phyloP scores from a whole-genome alignment of 164 flowering plant species.

The Berberis thunbergii region DNA sequence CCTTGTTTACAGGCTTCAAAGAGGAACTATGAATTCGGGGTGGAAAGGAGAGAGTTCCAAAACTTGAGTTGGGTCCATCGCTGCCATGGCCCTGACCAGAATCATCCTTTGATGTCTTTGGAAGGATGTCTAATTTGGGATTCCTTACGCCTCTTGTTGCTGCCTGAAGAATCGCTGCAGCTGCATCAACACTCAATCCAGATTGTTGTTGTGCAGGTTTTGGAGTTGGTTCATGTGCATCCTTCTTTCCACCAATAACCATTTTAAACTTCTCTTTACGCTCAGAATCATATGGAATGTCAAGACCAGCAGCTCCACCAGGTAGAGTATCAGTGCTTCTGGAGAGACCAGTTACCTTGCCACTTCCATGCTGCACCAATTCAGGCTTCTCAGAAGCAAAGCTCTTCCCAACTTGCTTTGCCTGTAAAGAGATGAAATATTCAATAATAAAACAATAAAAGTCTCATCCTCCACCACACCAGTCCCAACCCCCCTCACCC shows the following conservation, averaged over 20 bases:
- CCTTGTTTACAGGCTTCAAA: slow-evolving; percentile 20
- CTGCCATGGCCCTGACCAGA: slow-evolving; percentile 20
- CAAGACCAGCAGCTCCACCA: slow-evolving; percentile 24
- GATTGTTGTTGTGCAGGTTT: slow-evolving; percentile 29
- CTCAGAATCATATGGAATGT: slow-evolving; percentile 46
- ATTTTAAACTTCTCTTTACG: slow-evolving; percentile 87
- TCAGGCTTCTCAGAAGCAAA: slow-evolving; percentile 31
- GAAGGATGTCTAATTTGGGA: slow-evolving; percentile 34
- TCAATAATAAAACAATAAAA: not conserved
- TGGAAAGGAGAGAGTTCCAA: slow-evolving; percentile 17
- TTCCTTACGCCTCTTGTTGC: slow-evolving; percentile 69
- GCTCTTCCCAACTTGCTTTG: slow-evolving; percentile 33
- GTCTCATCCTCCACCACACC: not conserved
- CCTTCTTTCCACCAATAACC: slow-evolving; percentile 81
- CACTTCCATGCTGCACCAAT: slow-evolving; percentile 15
- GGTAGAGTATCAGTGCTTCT: slow-evolving; percentile 30
- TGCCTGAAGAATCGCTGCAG: slow-evolving; percentile 91
- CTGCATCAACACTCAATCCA: slow-evolving; percentile 49
- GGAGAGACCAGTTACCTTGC: slow-evolving; percentile 25
- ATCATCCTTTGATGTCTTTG: slow-evolving; percentile 28
- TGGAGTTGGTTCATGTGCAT: slow-evolving; percentile 39
- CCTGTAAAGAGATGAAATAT: slow-evolving; percentile 27
- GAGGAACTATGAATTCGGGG: slow-evolving; percentile 18
- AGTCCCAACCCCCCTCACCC: too few relatives aligned
- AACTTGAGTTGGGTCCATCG: slow-evolving; percentile 26